Conservation (phyloP, 1,284 basidiomycete genomes). For the Microbotryum scabiosae region DNA sequence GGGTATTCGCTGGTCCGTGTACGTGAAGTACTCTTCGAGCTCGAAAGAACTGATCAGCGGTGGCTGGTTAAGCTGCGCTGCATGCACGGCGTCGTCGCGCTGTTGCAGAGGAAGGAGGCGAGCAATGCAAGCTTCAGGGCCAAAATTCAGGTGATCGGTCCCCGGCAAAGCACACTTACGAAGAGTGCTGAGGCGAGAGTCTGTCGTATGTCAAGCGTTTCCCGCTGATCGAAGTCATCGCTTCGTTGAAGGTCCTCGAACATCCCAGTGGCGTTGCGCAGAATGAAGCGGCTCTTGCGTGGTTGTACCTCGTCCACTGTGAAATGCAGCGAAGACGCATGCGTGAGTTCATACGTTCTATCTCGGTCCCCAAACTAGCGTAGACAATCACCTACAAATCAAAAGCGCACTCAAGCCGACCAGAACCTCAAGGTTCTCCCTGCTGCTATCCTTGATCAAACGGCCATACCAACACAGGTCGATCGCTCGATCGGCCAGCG, state of each 20-base stretch:
- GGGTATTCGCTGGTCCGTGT: too few species aligned
- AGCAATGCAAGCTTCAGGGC: background rate
- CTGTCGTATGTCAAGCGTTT: constrained; percentile 9
- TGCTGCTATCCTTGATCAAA: background rate
- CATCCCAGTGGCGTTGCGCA: constrained; percentile 13
- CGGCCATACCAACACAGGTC: constrained; percentile 17
- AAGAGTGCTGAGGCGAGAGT: constrained; percentile 11
- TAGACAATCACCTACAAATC: constrained; percentile 1
- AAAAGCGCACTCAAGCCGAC: constrained; percentile 5
- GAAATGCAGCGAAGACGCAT: too few species aligned
- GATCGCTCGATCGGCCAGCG: constrained; percentile 4
- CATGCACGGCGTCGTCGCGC: constrained; percentile 11
- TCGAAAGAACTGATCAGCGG: constrained; percentile 11
- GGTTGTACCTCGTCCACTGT: constrained; percentile 21
- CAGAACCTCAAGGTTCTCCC: constrained; percentile 13
- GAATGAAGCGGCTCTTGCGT: constrained; percentile 11
- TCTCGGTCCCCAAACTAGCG: background rate
- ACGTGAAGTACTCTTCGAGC: too few species aligned
- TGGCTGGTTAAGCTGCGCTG: constrained; percentile 3
- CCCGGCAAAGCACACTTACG: background rate
- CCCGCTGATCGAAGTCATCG: too few species aligned
- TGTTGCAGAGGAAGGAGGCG: background rate
- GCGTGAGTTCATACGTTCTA: background rate
- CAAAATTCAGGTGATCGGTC: too few species aligned
- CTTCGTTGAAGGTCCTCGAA: constrained; percentile 4